These are phyloP conservation scores for Stagonosporopsis chrysanthemi DNA, from an alignment of 2,329 filamentous ascomycete genomes.

Conservation along the genomic window DNA sequence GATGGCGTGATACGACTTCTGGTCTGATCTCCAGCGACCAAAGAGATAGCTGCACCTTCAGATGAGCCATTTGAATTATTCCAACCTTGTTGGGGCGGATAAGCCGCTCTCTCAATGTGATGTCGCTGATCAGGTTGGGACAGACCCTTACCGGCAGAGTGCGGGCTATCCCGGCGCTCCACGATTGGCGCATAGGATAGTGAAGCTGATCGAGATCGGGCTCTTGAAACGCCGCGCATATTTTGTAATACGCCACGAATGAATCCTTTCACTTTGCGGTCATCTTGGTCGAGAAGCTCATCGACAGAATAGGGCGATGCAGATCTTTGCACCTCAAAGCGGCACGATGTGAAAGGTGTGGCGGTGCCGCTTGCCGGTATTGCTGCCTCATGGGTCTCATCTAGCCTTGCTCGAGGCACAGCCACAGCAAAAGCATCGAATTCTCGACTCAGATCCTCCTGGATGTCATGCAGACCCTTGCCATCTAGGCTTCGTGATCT, in stretches of 20 bases:
- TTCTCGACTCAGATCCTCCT: constrained; percentile 26
- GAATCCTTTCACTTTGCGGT: constrained; percentile 28
- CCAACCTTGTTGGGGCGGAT: neutral
- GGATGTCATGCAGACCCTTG: constrained; percentile 25
- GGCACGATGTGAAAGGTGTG: constrained; percentile 18
- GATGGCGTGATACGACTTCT: constrained; percentile 23
- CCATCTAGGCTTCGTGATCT: constrained; percentile 31
- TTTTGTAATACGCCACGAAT: constrained; percentile 34
- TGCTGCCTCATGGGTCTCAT: constrained; percentile 2
- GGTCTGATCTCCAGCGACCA: constrained; percentile 17
- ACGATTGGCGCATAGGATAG: constrained; percentile 14
- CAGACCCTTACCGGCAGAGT: constrained; percentile 12
- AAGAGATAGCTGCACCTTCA: constrained; percentile 3
- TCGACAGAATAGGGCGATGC: constrained; percentile 13
- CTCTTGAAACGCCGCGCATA: constrained; percentile 32
- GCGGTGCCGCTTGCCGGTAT: constrained; percentile 13
- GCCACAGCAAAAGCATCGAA: constrained; percentile 6
- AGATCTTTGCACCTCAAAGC: constrained; percentile 12
- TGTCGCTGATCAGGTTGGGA: constrained; percentile 3
- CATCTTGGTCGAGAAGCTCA: constrained; percentile 11
- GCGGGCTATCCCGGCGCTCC: constrained; percentile 14
- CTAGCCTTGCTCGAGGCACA: constrained; percentile 8
- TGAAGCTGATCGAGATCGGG: constrained; percentile 28
- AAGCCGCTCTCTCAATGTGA: neutral
- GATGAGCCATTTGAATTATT: constrained; percentile 4